These are phyloP conservation scores for Ogataea corticis DNA, from an alignment of 805 yeast genomes.

Conservation along the genomic window DNA sequence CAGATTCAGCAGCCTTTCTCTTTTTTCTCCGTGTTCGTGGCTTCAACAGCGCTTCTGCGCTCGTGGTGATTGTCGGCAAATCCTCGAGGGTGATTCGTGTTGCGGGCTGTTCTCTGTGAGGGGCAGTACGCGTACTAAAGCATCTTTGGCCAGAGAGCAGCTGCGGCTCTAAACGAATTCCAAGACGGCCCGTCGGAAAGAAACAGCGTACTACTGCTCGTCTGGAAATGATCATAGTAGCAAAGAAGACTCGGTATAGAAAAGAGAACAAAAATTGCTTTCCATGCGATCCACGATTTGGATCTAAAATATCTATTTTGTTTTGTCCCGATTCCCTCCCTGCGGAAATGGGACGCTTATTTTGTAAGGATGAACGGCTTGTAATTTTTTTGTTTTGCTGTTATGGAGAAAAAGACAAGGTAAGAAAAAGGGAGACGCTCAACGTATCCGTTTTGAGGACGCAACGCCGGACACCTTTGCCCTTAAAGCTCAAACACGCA, in stretches of 20 bases:
- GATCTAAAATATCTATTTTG: background rate
- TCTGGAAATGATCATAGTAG: too few relatives aligned
- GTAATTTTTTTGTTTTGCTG: constrained; percentile 5
- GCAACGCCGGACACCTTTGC: too few relatives aligned
- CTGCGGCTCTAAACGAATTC: too few relatives aligned
- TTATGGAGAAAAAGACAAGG: background rate
- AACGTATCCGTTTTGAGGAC: too few relatives aligned
- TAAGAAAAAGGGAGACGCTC: background rate
- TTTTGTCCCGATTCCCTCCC: background rate
- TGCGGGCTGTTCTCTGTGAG: background rate
- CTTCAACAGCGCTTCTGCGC: background rate
- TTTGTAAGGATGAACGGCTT: constrained; percentile 1
- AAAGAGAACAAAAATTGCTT: too few relatives aligned
- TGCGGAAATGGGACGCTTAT: background rate
- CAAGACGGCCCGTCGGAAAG: too few relatives aligned
- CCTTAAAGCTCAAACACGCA: too few relatives aligned
- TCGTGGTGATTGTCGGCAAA: background rate
- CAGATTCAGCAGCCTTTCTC: background rate
- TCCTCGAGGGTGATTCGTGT: constrained; percentile 1
- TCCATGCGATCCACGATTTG: too few relatives aligned
- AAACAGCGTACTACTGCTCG: too few relatives aligned
- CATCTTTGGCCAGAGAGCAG: background rate
- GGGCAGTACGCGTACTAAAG: background rate
- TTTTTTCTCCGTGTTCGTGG: background rate
- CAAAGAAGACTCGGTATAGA: too few relatives aligned